Evolutionary conservation across 768 basidiomycete species (phyloP).

Genomic region (Rhodotorula diobovata): DNA sequence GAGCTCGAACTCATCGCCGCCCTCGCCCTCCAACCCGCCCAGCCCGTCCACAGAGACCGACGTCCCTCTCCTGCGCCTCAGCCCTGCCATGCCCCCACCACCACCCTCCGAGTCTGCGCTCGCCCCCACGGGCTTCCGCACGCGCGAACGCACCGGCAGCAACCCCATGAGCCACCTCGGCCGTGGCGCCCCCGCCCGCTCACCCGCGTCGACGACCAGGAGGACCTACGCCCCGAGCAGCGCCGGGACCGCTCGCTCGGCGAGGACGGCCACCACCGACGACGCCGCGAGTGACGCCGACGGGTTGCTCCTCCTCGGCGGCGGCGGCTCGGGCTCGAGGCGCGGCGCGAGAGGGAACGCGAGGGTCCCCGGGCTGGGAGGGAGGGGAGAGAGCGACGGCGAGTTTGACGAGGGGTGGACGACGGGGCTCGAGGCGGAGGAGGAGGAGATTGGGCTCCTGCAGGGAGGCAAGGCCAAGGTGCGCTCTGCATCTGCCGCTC

Average conservation of each 20-base stretch:
- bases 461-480: slow-evolving; percentile 15
- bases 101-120: background rate
- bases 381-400: slow-evolving; percentile 38
- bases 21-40: slow-evolving; percentile 34
- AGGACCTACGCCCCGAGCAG: background rate
- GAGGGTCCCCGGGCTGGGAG: background rate
- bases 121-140: slow-evolving; percentile 4
- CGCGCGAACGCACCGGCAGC: slow-evolving; percentile 26
- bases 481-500: slow-evolving; percentile 2
- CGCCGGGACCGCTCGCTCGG: background rate
- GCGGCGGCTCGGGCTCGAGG: background rate
- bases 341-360: background rate
- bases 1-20: too few species aligned
- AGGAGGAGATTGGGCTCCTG: slow-evolving; percentile 28
- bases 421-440: slow-evolving; percentile 17
- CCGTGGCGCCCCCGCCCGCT: background rate
- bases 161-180: slow-evolving; percentile 34
- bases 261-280: background rate
- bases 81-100: background rate
- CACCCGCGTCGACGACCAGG: background rate
- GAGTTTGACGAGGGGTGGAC: slow-evolving; percentile 42
- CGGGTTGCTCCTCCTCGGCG: background rate
- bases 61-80: slow-evolving; percentile 35
- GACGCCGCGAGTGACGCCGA: slow-evolving; percentile 4
- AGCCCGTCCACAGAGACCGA: slow-evolving; percentile 14